Base-by-base conservation (phyloP, 306 rosid species). In the Rubus idaeus region DNA sequence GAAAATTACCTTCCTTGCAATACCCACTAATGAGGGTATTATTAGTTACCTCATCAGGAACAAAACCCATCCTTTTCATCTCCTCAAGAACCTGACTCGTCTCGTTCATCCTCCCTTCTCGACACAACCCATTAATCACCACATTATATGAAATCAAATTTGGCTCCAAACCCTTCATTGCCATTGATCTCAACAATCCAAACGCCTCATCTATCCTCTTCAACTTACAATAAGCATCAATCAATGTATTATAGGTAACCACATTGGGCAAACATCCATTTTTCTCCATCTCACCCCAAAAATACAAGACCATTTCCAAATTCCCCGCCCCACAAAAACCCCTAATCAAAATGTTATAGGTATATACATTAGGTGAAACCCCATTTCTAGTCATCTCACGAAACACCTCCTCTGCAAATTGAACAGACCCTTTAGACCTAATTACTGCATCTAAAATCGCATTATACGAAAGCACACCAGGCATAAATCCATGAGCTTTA, bases 1-100 rank as follows among this genome's bases (percentile, higher is more conserved):
- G 94, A 72, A 94, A 86, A 88, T 94, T 89, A 73, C 91, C 96
- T 41, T 83, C 96, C 78, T 80, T 94, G 44, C 97, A 94, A 77
- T 84, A 82, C 49, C 97, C 97, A 70, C 88, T 89, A 39, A 94
- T 85, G 11, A 94, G 92, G 4, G 96, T 94, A 73, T 94, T 92
- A 78, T 78, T 83, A 9, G 98, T 94, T 41, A 94, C 88, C 79
- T 86, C 87, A 74, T 94, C 96, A 17, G 90, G 87, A 73, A 75
- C 77, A 83, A 83, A 87, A 9, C 96, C 93, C 50, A 61, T 90
- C 53, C 42, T 68, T 20, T 67, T 78, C 97, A 92, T 92, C 80
- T 90, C 90, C 84, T 83, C 83, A 8, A 91, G 80, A 50, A 92
- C 50, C 65, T 83, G 83, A 20, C 35, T 35, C 0, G 85, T 81